These are phyloP conservation scores for Arachnomyces sp. DNA, from an alignment of 2,329 filamentous ascomycete genomes.

Conservation along the genomic window DNA sequence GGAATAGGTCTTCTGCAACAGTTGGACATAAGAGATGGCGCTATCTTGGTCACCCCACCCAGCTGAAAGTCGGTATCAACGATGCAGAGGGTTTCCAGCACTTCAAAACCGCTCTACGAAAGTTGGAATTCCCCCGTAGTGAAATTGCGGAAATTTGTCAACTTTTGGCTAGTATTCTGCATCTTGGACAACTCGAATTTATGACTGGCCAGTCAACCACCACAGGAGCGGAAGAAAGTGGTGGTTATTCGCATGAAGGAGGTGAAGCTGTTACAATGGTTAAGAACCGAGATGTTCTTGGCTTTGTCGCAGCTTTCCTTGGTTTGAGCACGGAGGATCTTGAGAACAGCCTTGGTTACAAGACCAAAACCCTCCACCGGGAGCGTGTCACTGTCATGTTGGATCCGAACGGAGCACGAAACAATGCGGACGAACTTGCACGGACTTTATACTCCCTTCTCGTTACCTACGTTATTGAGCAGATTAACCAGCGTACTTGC, in stretches of 20 bases:
- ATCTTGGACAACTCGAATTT: conserved; percentile 95
- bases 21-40: conserved; percentile 76
- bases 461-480: conserved; percentile 89
- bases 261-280: conserved; percentile 77
- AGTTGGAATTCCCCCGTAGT: conserved; percentile 83
- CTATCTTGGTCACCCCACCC: conserved; percentile 90
- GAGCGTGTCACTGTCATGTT: conserved; percentile 99
- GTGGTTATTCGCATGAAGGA: conserved; percentile 92
- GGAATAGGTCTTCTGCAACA: conserved; percentile 46
- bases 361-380: conserved; percentile 90
- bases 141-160: conserved; percentile 98
- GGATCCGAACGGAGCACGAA: conserved; percentile 79
- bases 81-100: conserved; percentile 92
- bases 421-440: conserved; percentile 88
- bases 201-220: conserved; percentile 71
- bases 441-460: conserved; percentile 88
- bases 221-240: conserved; percentile 77
- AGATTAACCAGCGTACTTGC: conserved; percentile 81
- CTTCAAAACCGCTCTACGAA: conserved; percentile 91
- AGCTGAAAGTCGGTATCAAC: conserved; percentile 94
- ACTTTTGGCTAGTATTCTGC: conserved; percentile 84
- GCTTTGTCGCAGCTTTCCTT: conserved; percentile 85
- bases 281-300: conserved; percentile 84
- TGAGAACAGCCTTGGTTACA: conserved; percentile 84
- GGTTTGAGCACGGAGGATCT: conserved; percentile 74